Conservation (phyloP, 352 stramenopile species). For the Globisporangium ultimum region DNA sequence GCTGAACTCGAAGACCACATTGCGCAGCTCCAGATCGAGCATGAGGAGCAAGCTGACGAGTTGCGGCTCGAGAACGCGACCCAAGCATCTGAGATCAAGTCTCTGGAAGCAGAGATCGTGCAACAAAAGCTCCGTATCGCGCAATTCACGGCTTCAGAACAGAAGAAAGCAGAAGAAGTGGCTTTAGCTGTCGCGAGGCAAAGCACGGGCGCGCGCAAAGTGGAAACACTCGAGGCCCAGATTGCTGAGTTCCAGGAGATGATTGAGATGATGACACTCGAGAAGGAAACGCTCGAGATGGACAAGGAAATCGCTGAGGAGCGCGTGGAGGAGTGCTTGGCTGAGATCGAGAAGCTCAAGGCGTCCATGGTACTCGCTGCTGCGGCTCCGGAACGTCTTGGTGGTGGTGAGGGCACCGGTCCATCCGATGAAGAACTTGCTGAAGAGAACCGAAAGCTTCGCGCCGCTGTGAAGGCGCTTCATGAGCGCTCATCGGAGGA, state of each 20-base stretch:
- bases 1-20: slow-evolving; percentile 70
- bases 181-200: slow-evolving; percentile 67
- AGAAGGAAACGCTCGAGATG: slow-evolving; percentile 87
- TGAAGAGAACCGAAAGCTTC: slow-evolving; percentile 85
- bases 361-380: slow-evolving; percentile 46
- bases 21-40: slow-evolving; percentile 37
- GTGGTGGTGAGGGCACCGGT: slow-evolving; percentile 16
- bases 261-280: slow-evolving; percentile 82
- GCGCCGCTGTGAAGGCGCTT: slow-evolving; percentile 74
- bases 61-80: slow-evolving; percentile 57
- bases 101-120: slow-evolving; percentile 58
- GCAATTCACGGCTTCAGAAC: slow-evolving; percentile 61
- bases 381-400: slow-evolving; percentile 35
- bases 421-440: slow-evolving; percentile 33
- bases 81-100: slow-evolving; percentile 54
- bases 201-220: slow-evolving; percentile 57
- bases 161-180: slow-evolving; percentile 79
- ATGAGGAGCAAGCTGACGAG: slow-evolving; percentile 56
- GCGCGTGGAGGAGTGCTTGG: slow-evolving; percentile 63
- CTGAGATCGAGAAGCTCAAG: slow-evolving; percentile 77
- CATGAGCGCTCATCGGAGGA: slow-evolving; percentile 78
- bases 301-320: slow-evolving; percentile 89
- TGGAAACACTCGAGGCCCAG: slow-evolving; percentile 65
- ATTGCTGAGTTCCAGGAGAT: slow-evolving; percentile 74
- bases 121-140: slow-evolving; percentile 67